phyloP scores from a whole-genome alignment of 495 filamentous ascomycete species.

The Beverwykella pulmonaria region DNA sequence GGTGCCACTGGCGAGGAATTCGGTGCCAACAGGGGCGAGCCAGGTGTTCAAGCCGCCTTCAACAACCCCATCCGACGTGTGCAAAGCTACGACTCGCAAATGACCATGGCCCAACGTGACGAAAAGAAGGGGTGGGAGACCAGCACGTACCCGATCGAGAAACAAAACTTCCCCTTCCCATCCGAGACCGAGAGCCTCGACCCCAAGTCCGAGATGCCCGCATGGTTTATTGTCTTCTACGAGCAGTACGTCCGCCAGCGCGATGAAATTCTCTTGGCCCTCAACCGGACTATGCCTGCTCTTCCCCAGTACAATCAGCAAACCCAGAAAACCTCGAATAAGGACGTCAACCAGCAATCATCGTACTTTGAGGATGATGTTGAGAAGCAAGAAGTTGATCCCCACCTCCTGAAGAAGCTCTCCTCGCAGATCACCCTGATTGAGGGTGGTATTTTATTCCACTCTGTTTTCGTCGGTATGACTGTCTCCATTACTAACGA shows the following conservation, averaged over 20 bases:
- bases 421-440: slow-evolving; percentile 58
- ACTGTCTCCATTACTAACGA: slow-evolving; percentile 36
- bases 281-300: slow-evolving; percentile 41
- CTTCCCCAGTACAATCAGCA: slow-evolving; percentile 26
- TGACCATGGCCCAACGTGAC: slow-evolving; percentile 23
- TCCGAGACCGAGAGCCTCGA: slow-evolving; percentile 34
- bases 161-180: slow-evolving; percentile 19
- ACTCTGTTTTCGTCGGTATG: slow-evolving; percentile 43
- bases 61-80: slow-evolving; percentile 23
- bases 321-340: slow-evolving; percentile 16
- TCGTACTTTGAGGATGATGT: slow-evolving; percentile 38
- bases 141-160: slow-evolving; percentile 21
- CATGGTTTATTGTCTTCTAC: slow-evolving; percentile 60
- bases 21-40: neutral
- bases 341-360: slow-evolving; percentile 16
- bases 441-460: slow-evolving; percentile 58
- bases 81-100: slow-evolving; percentile 33
- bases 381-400: slow-evolving; percentile 50
- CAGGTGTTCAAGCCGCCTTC: slow-evolving; percentile 24
- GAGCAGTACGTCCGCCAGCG: slow-evolving; percentile 58
- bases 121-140: slow-evolving; percentile 32
- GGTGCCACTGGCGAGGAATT: slow-evolving; percentile 47
- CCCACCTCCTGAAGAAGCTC: slow-evolving; percentile 53
- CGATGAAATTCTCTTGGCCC: slow-evolving; percentile 54
- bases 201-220: slow-evolving; percentile 54